Conservation (phyloP, 306 rosid genomes). For the Potentilla sterilis region DNA sequence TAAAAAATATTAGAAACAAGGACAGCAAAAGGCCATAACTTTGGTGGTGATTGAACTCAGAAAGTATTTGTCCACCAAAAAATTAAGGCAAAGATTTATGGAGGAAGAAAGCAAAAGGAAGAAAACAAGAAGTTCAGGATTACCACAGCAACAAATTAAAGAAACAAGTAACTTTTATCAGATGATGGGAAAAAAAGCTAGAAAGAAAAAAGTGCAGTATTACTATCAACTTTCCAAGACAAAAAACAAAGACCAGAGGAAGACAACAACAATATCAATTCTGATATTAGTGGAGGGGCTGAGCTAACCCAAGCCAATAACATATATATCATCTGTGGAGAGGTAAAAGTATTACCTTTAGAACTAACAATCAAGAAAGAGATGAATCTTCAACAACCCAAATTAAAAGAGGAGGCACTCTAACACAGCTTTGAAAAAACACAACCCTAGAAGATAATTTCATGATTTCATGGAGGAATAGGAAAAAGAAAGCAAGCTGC, state of each 20-base stretch:
- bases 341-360: conserved; percentile 25
- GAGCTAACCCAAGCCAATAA: conserved; percentile 36
- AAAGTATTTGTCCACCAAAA: conserved; percentile 9
- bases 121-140: conserved; percentile 46
- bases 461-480: conserved; percentile 51
- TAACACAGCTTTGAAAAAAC: conserved; percentile 35
- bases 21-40: conserved; percentile 32
- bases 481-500: conserved; percentile 25
- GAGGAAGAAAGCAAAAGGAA: conserved; percentile 29
- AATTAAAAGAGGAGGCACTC: conserved; percentile 8
- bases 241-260: conserved; percentile 35
- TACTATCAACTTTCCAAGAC: conserved; percentile 40
- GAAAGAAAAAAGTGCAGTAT: conserved; percentile 49
- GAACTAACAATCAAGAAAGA: conserved; percentile 39
- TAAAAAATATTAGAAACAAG: background rate
- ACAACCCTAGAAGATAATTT: conserved; percentile 20
- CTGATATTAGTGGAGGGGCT: conserved; percentile 36
- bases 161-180: conserved; percentile 52
- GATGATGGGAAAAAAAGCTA: conserved; percentile 27
- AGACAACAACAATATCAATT: conserved; percentile 39
- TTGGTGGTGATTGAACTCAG: conserved; percentile 6
- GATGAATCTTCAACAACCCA: conserved; percentile 20
- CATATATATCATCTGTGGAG: conserved; percentile 30
- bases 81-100: conserved; percentile 14
- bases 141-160: conserved; percentile 39